Percentiles rank a stretch among this genome's conserved stretches.
Conservation (phyloP, 306 rosid species). For the Corylus avellana region DNA sequence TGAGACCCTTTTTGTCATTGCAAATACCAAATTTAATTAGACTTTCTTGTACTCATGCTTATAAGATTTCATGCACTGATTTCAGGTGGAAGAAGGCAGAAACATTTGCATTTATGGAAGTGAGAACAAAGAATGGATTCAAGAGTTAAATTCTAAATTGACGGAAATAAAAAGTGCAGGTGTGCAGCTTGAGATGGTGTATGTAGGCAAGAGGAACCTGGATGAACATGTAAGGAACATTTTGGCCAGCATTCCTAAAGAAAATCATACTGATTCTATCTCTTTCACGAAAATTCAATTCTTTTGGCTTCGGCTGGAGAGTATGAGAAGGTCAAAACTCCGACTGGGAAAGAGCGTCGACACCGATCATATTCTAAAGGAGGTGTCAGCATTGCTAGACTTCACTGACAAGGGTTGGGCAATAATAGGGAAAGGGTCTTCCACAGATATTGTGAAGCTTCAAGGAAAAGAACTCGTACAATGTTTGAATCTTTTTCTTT, state of each 20-base stretch:
- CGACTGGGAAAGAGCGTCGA: constrained; percentile 25
- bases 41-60: constrained; percentile 7
- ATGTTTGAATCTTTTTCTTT: constrained; percentile 23
- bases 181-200: constrained; percentile 53
- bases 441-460: constrained; percentile 39
- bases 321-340: constrained; percentile 54
- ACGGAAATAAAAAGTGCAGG: constrained; percentile 37
- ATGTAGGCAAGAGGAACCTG: constrained; percentile 39
- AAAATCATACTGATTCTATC: constrained; percentile 24
- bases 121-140: constrained; percentile 48
- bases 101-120: constrained; percentile 62
- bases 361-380: constrained; percentile 36
- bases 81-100: constrained; percentile 57
- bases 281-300: constrained; percentile 29
- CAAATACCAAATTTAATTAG: constrained; percentile 15
- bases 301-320: constrained; percentile 67
- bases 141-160: constrained; percentile 41
- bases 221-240: constrained; percentile 28
- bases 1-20: not conserved
- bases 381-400: constrained; percentile 47
- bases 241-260: constrained; percentile 16
- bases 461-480: constrained; percentile 42
- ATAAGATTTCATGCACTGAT: constrained; percentile 20
- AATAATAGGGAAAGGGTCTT: constrained; percentile 51
- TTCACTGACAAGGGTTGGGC: constrained; percentile 51